A percentile compares a stretch with the other conserved stretches of the same genome.
Conservation (phyloP, 495 filamentous ascomycete genomes). For the Trichoderma orchidacearum region DNA sequence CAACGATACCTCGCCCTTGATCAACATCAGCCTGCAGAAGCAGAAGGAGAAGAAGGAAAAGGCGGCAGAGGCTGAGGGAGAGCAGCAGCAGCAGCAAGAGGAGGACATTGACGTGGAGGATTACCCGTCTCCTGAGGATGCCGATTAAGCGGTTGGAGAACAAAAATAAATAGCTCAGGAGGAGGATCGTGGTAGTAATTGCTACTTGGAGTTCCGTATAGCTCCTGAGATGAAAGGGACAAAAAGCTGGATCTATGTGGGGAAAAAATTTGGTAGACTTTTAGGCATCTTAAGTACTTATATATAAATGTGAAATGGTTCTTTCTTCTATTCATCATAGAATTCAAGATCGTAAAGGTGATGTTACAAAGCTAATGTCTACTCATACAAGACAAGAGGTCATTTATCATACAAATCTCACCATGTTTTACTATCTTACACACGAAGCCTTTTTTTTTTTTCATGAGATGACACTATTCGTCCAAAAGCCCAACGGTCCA, state of each 20-base stretch:
- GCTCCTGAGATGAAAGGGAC: no score
- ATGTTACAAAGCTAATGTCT: no score
- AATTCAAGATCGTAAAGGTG: no score
- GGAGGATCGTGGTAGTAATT: background rate
- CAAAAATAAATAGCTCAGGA: background rate
- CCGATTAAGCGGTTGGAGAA: no score
- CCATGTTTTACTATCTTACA: no score
- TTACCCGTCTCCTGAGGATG: background rate
- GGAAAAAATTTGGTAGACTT: no score
- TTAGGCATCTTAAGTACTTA: no score
- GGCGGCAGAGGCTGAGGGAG: background rate
- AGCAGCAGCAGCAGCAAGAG: background rate
- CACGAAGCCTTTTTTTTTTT: background rate
- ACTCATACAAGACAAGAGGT: no score
- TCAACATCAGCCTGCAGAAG: constrained; percentile 39
- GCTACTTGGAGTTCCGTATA: background rate
- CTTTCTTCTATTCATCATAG: no score
- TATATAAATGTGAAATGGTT: no score
- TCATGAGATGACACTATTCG: constrained; percentile 4
- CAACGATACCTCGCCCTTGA: constrained; percentile 67
- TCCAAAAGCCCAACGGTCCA: constrained; percentile 66
- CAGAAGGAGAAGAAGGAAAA: constrained; percentile 15
- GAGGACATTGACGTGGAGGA: constrained; percentile 1
- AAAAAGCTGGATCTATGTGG: no score
- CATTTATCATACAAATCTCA: no score